A percentile compares a stretch with the other conserved stretches of the same genome.
Evolutionary conservation across 441 rosid genomes (phyloP).

Genomic region (Arabidopsis hybrid): DNA sequence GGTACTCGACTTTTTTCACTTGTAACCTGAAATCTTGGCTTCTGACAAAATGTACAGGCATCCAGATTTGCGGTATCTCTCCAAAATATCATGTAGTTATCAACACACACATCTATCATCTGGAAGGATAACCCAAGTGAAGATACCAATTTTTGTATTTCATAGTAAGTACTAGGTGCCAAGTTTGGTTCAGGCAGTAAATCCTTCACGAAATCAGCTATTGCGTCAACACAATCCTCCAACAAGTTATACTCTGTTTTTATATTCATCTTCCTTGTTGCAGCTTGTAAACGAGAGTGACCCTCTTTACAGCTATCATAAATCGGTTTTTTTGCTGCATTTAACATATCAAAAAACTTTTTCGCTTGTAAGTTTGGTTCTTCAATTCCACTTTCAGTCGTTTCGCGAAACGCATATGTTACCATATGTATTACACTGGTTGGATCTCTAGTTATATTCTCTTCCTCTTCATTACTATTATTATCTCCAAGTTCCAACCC

Average conservation of each 20-base stretch:
- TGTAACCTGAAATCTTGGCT: neutral
- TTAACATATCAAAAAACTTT: neutral
- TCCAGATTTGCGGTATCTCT: neutral
- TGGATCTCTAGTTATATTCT: too few species aligned
- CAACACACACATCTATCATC: neutral
- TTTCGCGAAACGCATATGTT: too few species aligned
- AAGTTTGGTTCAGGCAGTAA: neutral
- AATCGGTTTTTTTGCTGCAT: neutral
- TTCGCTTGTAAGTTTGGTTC: neutral
- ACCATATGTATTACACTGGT: too few species aligned
- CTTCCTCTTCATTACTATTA: too few species aligned
- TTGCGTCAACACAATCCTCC: neutral
- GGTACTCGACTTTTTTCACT: neutral
- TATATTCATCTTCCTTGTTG: neutral
- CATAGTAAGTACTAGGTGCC: neutral
- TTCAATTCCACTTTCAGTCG: neutral
- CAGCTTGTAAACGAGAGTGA: neutral
- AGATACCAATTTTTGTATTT: neutral
- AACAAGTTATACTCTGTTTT: neutral
- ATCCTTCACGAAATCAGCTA: neutral
- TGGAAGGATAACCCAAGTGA: neutral
- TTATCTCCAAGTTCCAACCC: too few species aligned
- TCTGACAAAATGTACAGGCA: neutral
- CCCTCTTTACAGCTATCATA: neutral
- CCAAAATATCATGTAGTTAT: neutral